These are phyloP conservation scores for Xylaria intraflava DNA, from an alignment of 495 filamentous ascomycete genomes.

Conservation along the genomic window DNA sequence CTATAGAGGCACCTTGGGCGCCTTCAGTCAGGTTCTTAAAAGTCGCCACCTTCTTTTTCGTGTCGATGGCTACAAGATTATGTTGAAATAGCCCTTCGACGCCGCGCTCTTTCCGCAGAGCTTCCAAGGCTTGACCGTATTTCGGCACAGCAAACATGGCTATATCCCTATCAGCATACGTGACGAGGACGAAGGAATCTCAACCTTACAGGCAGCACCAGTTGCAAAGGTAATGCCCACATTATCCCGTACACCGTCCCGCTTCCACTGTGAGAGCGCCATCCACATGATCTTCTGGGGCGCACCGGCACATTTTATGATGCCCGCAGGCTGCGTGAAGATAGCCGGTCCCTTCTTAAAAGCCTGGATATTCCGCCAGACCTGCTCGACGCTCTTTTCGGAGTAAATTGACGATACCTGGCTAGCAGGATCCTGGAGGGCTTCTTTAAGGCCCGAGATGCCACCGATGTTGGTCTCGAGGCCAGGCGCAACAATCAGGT, in stretches of 20 bases:
- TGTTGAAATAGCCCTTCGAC: slow-evolving; percentile 63
- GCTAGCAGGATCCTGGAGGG: slow-evolving; percentile 48
- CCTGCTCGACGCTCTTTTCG: slow-evolving; percentile 55
- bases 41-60: slow-evolving; percentile 25
- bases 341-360: slow-evolving; percentile 54
- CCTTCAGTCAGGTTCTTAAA: slow-evolving; percentile 24
- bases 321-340: slow-evolving; percentile 62
- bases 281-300: slow-evolving; percentile 71
- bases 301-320: slow-evolving; percentile 63
- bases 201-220: slow-evolving; percentile 39
- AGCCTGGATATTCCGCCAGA: slow-evolving; percentile 47
- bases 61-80: slow-evolving; percentile 56
- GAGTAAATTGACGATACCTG: slow-evolving; percentile 60
- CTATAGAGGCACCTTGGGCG: slow-evolving; percentile 31
- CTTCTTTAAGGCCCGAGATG: slow-evolving; percentile 56
- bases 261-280: slow-evolving; percentile 59
- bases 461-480: slow-evolving; percentile 49
- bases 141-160: slow-evolving; percentile 65
- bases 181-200: background rate
- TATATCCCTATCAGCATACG: slow-evolving; percentile 8
- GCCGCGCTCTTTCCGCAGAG: slow-evolving; percentile 54
- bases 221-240: slow-evolving; percentile 61
- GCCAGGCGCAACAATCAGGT: slow-evolving; percentile 59
- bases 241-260: slow-evolving; percentile 51
- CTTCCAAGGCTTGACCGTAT: slow-evolving; percentile 55